Percentiles rank a stretch among this genome's conserved stretches.
These are phyloP conservation scores for Tirmania nivea DNA, from an alignment of 495 filamentous ascomycete genomes.

Conservation along the genomic window DNA sequence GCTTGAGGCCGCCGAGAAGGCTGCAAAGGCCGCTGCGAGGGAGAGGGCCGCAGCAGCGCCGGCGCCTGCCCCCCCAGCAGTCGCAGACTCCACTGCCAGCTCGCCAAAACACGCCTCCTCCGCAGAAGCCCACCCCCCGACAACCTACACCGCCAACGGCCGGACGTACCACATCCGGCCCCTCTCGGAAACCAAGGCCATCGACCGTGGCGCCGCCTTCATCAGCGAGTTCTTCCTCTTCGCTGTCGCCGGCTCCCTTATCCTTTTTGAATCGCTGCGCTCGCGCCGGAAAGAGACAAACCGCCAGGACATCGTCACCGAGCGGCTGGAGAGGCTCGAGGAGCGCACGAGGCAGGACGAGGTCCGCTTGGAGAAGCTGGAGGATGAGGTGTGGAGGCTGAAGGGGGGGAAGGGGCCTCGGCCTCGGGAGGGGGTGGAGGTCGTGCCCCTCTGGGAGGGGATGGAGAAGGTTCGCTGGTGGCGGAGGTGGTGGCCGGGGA, in stretches of 20 bases:
- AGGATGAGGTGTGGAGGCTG: conserved; percentile 25
- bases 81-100: too few relatives aligned
- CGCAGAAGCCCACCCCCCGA: conserved; percentile 14
- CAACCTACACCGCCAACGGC: conserved; percentile 21
- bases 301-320: conserved; percentile 50
- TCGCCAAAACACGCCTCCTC: too few relatives aligned
- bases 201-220: conserved; percentile 89
- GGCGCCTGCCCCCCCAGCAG: too few relatives aligned
- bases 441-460: conserved; percentile 11
- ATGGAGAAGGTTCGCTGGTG: background rate
- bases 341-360: conserved; percentile 20
- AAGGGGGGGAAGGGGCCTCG: conserved; percentile 9
- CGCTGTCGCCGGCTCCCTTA: conserved; percentile 49
- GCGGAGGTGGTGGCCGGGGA: background rate
- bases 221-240: conserved; percentile 82
- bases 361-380: conserved; percentile 38
- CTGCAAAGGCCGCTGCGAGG: conserved; percentile 41
- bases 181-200: conserved; percentile 75
- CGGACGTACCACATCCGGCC: conserved; percentile 35
- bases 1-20: conserved; percentile 55
- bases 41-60: conserved; percentile 8
- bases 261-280: conserved; percentile 62
- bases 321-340: conserved; percentile 36
- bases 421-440: conserved; percentile 6
- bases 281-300: conserved; percentile 56